Base-by-base conservation (phyloP, 179 eudicot genomes). In the Pouteria campechiana region DNA sequence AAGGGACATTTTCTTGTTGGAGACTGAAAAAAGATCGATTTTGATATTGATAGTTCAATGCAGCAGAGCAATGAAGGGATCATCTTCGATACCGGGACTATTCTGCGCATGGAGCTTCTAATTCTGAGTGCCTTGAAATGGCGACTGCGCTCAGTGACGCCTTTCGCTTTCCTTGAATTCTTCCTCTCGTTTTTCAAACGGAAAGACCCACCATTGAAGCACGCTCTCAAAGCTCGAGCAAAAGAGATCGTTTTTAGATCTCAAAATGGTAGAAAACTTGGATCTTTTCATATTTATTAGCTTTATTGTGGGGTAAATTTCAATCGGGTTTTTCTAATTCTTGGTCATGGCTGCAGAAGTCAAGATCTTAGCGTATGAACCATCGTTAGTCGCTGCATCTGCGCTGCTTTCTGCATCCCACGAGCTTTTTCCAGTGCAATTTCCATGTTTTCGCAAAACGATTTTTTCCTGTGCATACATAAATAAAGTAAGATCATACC, bases 131-230 rank as follows among this genome's bases (percentile, higher is more conserved):
- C 73, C 32, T 60, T 76, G 7, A 56, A 62, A 50, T 76, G 83
- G 83, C 52, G 83, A 53, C 68, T 73, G 76, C 65, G 83, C 20
- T 68, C 83, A 0, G 52, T 73, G 3, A 76, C 72, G n/a, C 83
- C 83, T 3, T 73, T 76, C 50, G 51, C 65, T n/a, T 76, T 76
- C 56, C 6, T 54, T 10, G 21, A 59, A 47, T 72, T 53, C 66
- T 76, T 76, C 53, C 37, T 65, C 20, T 32, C 73, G 0, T 44
- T 73, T 8, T 72, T 76, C 54, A 59, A 63, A 42, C 46, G 57
- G 35, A 52, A 59, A 30, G 70, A 72, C 38, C 60, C 66, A 5
- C 57, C 68, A 0, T 48, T 50, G 17, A 17, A 9, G 1, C 48
- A 52, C 21, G 60, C 60, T 36, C 72, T 72, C 6, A 69, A 65